These are phyloP conservation scores for Blastobotrys ciferrii DNA, from an alignment of 1,139 yeast genomes.

Conservation along the genomic window DNA sequence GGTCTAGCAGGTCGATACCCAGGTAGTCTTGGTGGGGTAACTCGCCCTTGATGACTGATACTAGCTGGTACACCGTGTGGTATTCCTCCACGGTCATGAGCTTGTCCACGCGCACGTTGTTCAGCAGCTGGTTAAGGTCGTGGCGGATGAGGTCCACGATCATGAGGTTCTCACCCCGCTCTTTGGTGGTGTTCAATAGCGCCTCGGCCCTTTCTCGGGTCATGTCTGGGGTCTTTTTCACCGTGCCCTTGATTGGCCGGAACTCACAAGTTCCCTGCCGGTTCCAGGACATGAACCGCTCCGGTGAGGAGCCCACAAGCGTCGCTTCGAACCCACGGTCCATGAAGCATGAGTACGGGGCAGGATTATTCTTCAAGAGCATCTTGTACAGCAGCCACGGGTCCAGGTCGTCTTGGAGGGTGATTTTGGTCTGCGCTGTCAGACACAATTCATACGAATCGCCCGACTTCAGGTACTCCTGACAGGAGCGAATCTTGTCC, in stretches of 20 bases:
- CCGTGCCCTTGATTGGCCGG: slow-evolving; percentile 96
- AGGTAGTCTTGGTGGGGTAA: slow-evolving; percentile 44
- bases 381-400: slow-evolving; percentile 83
- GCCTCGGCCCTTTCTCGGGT: slow-evolving; percentile 55
- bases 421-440: slow-evolving; percentile 71
- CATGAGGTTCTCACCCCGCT: slow-evolving; percentile 94
- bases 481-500: slow-evolving; percentile 60
- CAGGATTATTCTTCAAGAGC: slow-evolving; percentile 73
- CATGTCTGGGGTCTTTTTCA: slow-evolving; percentile 52
- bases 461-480: slow-evolving; percentile 68
- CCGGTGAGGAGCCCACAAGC: slow-evolving; percentile 89
- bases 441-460: slow-evolving; percentile 93
- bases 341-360: slow-evolving; percentile 86
- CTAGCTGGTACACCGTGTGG: slow-evolving; percentile 84
- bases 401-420: slow-evolving; percentile 35
- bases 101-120: slow-evolving; percentile 66
- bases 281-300: slow-evolving; percentile 83
- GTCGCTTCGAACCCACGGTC: slow-evolving; percentile 64
- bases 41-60: slow-evolving; percentile 78
- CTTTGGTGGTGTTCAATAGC: slow-evolving; percentile 81
- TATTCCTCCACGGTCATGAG: slow-evolving; percentile 94
- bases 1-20: slow-evolving; percentile 77
- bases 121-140: slow-evolving; percentile 73
- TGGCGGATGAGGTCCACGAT: slow-evolving; percentile 94
- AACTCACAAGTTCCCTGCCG: slow-evolving; percentile 58